Base-by-base conservation (phyloP, 2,329 filamentous ascomycete species). In the Lasiodiplodia sp. region DNA sequence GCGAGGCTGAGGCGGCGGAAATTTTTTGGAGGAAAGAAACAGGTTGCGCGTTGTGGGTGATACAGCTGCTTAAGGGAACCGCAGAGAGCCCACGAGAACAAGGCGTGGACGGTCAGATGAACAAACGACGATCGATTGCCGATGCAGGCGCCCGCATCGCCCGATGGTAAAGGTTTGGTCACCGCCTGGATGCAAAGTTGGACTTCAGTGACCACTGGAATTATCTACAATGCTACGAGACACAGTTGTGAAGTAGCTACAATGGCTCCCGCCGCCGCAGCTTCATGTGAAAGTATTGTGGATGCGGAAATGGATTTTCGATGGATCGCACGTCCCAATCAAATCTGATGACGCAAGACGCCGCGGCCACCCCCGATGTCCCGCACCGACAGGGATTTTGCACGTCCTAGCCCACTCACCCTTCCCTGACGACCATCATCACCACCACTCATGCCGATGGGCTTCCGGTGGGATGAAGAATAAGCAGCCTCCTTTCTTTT, bases 101-200 rank as follows among this genome's bases (percentile, higher is more conserved):
- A 37, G 56, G 58, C 58, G 10, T 16, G 16, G 28, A 21, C 18
- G 60, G 60, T 64, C 60, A 64, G 60, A 64, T 52, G 60, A 44
- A n/a, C 60, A 40, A 11, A 23, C 49, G 44, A 16, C 47, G 60
- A 52, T 52, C 60, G 60, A 64, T 64, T 64, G 60, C 60, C 60
- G 60, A 64, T 64, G 60, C 60, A 64, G 38, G 60, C 60, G 60
- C 60, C 44, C 60, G 38, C 37, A 64, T 64, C 47, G 60, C 40
- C 21, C 60, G 60, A 64, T 64, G 60, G 25, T 64, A 12, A 52
- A 16, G 18, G 18, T 23, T 14, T n/a, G 21, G 25, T 31, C 25
- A 44, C 40, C 40, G 40, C 12, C 18, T 25, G 23, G 14, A 49
- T 14, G 16, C n/a, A 31, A 25, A n/a, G 34, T 4, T 14, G 18